Evolutionary conservation across 768 basidiomycete species (phyloP).

Genomic region (Cystobasidium ongulense): DNA sequence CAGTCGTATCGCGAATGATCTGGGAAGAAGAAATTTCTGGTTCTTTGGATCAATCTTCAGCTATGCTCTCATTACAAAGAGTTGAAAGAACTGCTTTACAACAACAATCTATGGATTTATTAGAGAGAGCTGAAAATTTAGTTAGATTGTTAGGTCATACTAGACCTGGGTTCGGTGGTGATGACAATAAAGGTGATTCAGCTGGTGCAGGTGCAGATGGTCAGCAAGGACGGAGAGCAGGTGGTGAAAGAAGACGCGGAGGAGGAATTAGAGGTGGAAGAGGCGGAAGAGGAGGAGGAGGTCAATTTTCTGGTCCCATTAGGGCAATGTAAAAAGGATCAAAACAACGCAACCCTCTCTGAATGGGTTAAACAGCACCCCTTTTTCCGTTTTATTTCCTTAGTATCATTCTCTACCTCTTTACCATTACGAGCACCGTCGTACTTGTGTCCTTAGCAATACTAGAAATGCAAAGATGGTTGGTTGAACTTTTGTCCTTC

Average conservation of each 20-base stretch:
- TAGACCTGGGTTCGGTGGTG: conserved; percentile 19
- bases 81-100: conserved; percentile 80
- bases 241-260: conserved; percentile 1
- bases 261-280: conserved; percentile 4
- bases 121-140: conserved; percentile 75
- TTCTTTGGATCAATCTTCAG: conserved; percentile 81
- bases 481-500: too few relatives aligned
- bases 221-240: conserved; percentile 9
- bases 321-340: conserved; percentile 21
- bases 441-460: too few relatives aligned
- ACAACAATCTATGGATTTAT: conserved; percentile 76
- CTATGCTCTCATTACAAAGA: conserved; percentile 86
- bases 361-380: too few relatives aligned
- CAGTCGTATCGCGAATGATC: conserved; percentile 95
- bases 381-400: too few relatives aligned
- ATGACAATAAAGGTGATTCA: conserved; percentile 2
- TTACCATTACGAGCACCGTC: too few relatives aligned
- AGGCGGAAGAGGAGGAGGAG: conserved; percentile 1
- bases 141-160: conserved; percentile 78
- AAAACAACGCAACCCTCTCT: background rate
- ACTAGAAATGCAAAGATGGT: too few relatives aligned
- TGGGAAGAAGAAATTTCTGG: conserved; percentile 89
- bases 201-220: conserved; percentile 8
- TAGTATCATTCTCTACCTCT: too few relatives aligned
- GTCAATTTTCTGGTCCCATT: conserved; percentile 11